Evolutionary conservation across 192 early-diverging fungal genomes (phyloP).

Genomic region (Chytriomyces confervae): DNA sequence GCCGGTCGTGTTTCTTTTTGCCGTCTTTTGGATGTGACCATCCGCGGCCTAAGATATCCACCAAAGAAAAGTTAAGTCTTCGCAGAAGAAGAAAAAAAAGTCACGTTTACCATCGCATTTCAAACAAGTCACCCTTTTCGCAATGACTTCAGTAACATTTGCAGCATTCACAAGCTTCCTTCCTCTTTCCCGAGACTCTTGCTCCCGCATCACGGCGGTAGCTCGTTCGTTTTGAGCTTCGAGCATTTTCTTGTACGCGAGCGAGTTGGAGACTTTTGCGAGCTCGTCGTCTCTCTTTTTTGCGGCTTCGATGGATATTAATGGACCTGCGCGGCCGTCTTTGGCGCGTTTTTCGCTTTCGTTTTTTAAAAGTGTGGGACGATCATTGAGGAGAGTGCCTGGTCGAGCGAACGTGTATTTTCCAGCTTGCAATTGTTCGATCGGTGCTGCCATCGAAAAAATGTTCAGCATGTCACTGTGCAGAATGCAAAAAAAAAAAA

Average conservation of each 20-base stretch:
- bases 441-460: too few relatives aligned
- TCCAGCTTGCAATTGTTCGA: too few relatives aligned
- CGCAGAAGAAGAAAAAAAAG: too few relatives aligned
- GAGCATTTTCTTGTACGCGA: conserved; percentile 19
- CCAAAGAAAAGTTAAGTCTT: background rate
- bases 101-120: conserved; percentile 30
- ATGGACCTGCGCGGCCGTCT: conserved; percentile 19
- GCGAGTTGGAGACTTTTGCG: conserved; percentile 15
- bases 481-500: too few relatives aligned
- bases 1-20: conserved; percentile 13
- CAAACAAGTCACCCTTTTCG: background rate
- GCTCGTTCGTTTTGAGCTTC: conserved; percentile 15
- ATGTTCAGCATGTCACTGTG: too few relatives aligned
- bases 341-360: conserved; percentile 18
- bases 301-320: conserved; percentile 11
- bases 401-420: conserved; percentile 27
- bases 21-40: conserved; percentile 19
- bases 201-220: background rate
- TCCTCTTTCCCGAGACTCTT: background rate
- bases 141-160: background rate
- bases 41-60: background rate
- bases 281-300: conserved; percentile 6
- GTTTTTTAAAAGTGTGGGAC: conserved; percentile 4
- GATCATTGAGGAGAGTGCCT: conserved; percentile 18
- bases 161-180: background rate